Conservation (phyloP, 805 yeast genomes). For the Starmerella floricola region DNA sequence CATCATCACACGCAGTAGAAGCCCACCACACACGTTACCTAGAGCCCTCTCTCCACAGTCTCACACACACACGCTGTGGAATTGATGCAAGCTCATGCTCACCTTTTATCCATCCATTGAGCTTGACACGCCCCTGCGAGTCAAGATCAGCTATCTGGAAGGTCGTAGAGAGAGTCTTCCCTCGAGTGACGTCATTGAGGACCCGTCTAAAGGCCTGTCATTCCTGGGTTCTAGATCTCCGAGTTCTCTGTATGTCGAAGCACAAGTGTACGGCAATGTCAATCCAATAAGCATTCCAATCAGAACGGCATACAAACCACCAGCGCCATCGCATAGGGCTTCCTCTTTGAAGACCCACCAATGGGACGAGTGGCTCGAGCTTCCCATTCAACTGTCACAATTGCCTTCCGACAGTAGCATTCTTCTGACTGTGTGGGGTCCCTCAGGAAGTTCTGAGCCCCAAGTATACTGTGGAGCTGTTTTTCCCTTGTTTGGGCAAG, state of each 20-base stretch:
- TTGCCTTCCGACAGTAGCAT: constrained; percentile 52
- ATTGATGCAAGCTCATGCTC: constrained; percentile 18
- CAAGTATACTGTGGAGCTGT: constrained; percentile 50
- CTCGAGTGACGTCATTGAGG: constrained; percentile 37
- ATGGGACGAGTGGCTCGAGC: constrained; percentile 62
- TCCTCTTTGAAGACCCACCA: constrained; percentile 28
- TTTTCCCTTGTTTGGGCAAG: constrained; percentile 46
- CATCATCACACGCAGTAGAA: no score
- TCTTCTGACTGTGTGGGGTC: constrained; percentile 56
- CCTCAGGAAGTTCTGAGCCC: constrained; percentile 37
- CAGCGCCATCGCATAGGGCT: constrained; percentile 21
- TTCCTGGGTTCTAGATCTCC: constrained; percentile 21
- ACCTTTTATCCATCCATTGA: constrained; percentile 50
- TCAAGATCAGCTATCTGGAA: constrained; percentile 39
- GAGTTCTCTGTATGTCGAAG: constrained; percentile 32
- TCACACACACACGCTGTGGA: no score
- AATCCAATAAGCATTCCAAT: constrained; percentile 41
- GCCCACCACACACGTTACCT: no score
- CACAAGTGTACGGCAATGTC: constrained; percentile 35
- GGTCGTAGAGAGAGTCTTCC: constrained; percentile 35
- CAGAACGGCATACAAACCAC: constrained; percentile 38
- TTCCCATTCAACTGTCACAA: constrained; percentile 63
- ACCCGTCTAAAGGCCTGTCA: constrained; percentile 36
- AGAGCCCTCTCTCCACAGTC: no score
- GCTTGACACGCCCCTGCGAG: constrained; percentile 36